A percentile compares a stretch with the other conserved stretches of the same genome.
phyloP scores from a whole-genome alignment of 768 basidiomycete genomes.

The Gymnopilus dilepis region DNA sequence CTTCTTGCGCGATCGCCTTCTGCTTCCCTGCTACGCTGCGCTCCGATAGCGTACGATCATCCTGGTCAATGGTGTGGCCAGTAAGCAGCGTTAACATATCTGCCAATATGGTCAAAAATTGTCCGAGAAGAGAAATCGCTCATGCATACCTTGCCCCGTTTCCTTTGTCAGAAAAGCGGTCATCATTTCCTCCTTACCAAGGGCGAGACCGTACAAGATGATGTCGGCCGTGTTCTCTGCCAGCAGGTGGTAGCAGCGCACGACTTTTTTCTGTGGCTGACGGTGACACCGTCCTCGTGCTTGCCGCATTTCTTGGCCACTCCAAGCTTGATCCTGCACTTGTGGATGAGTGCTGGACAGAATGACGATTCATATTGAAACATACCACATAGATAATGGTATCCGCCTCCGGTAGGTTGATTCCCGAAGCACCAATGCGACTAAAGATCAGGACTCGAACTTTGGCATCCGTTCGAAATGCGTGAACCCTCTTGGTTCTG shows the following conservation, averaged over 20 bases:
- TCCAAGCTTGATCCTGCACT: constrained; percentile 28
- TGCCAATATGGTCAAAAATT: too few species aligned
- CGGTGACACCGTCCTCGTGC: constrained; percentile 29
- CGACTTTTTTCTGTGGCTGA: constrained; percentile 30
- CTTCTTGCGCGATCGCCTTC: too few species aligned
- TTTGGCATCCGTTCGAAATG: constrained; percentile 2
- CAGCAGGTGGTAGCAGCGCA: constrained; percentile 28
- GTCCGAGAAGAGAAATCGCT: too few species aligned
- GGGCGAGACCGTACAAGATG: constrained; percentile 23
- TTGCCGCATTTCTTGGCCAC: constrained; percentile 30
- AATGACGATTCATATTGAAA: background rate
- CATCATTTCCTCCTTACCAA: constrained; percentile 30
- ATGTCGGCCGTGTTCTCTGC: constrained; percentile 30
- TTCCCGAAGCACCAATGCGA: constrained; percentile 18
- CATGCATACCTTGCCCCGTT: constrained; percentile 8
- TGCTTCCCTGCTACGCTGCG: too few species aligned
- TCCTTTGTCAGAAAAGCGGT: constrained; percentile 26
- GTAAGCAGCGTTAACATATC: too few species aligned
- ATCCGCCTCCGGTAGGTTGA: constrained; percentile 15
- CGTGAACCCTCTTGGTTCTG: constrained; percentile 5
- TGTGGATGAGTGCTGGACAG: too few species aligned
- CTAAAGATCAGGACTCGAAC: constrained; percentile 21
- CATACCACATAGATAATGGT: constrained; percentile 7
- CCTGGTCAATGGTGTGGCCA: too few species aligned
- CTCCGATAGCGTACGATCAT: too few species aligned